Conservation (phyloP, 139 green algal genomes). For the Coelastrella sp. region DNA sequence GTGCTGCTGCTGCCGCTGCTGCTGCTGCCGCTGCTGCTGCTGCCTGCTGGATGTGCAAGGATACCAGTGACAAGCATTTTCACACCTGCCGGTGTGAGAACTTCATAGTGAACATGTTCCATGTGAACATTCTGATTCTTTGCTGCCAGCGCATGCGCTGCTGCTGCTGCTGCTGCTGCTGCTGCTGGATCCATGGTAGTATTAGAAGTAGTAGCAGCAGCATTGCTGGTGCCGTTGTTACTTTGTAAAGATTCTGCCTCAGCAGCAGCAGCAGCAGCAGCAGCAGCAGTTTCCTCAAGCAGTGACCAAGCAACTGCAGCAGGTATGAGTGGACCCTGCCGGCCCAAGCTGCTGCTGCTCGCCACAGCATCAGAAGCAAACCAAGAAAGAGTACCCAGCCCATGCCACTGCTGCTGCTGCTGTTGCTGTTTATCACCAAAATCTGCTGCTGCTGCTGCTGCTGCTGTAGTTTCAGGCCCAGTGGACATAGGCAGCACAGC, state of each 20-base stretch:
- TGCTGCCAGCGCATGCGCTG: neutral
- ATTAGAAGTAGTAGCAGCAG: neutral
- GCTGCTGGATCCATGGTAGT: neutral
- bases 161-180: conserved; percentile 11
- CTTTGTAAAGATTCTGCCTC: neutral
- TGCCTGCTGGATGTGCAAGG: neutral
- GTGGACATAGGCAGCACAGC: conserved; percentile 4
- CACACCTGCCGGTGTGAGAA: neutral
- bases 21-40: conserved; percentile 25
- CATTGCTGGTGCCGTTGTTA: neutral
- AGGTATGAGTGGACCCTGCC: neutral
- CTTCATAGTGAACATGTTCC: conserved; percentile 12
- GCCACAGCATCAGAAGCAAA: neutral
- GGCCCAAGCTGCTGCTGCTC: neutral
- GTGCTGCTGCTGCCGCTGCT: conserved; percentile 8
- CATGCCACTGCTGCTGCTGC: conserved; percentile 38
- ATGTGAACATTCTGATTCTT: neutral
- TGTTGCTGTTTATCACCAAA: neutral
- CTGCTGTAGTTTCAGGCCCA: neutral
- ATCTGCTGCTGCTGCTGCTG: neutral
- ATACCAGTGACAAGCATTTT: conserved; percentile 11
- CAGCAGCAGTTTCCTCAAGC: neutral
- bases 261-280: neutral
- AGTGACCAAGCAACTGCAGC: conserved; percentile 19
- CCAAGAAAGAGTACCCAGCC: conserved; percentile 5